These are phyloP conservation scores for Cyclotella cryptica DNA, from an alignment of 108 stramenopile genomes.

Conservation along the genomic window DNA sequence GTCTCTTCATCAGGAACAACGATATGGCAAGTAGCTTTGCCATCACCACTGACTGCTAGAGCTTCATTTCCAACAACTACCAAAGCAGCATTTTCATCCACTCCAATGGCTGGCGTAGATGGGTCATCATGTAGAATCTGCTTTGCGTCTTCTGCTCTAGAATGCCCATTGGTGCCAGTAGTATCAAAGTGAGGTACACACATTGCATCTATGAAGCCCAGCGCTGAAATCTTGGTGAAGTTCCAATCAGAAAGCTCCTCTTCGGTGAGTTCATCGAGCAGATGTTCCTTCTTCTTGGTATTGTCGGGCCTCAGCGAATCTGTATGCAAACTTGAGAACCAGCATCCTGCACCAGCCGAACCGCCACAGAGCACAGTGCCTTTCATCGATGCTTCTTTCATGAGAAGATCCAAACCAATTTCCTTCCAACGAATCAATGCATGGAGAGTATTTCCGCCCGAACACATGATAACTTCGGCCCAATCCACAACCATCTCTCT, in stretches of 20 bases:
- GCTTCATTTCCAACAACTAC: constrained; percentile 39
- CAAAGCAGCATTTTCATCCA: constrained; percentile 43
- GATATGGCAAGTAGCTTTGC: constrained; percentile 44
- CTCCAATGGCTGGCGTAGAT: constrained; percentile 18
- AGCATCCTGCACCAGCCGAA: constrained; percentile 46
- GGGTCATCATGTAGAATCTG: constrained; percentile 20
- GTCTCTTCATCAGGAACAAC: constrained; percentile 27
- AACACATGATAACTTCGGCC: constrained; percentile 39
- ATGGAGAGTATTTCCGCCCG: constrained; percentile 43
- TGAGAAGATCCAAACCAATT: constrained; percentile 40
- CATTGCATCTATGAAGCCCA: constrained; percentile 46
- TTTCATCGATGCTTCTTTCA: constrained; percentile 39
- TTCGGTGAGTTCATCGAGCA: constrained; percentile 19
- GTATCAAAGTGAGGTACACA: constrained; percentile 46
- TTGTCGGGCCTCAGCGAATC: constrained; percentile 43
- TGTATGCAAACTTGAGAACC: constrained; percentile 40
- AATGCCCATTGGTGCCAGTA: constrained; percentile 22
- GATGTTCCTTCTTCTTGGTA: constrained; percentile 26
- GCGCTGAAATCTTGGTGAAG: constrained; percentile 35
- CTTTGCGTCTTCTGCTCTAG: constrained; percentile 27
- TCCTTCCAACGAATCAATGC: constrained; percentile 47
- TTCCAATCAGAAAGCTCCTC: constrained; percentile 46
- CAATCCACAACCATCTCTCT: constrained; percentile 39
- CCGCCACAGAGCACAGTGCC: constrained; percentile 46
- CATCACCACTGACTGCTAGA: constrained; percentile 43